Evolutionary conservation across 345 rosid species (phyloP), one percentile per base, ranked within the genome.

Genomic region (Linum lewisii): DNA sequence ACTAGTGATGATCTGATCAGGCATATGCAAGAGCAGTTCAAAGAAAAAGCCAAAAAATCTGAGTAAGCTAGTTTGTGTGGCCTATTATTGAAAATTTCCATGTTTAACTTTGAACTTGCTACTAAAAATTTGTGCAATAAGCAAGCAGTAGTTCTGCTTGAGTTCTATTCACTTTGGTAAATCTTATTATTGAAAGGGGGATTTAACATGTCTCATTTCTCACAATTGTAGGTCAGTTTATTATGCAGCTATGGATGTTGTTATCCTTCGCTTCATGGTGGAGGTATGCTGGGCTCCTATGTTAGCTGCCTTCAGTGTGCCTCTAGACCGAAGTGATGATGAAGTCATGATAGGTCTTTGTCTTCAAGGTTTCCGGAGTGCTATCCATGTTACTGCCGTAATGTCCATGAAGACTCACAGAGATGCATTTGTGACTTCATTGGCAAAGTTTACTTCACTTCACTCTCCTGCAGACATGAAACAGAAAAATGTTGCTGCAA

Each of bases 221-320:
- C 57, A 23, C 60, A 66, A 72, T 69, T 87, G 88, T 75, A 94
- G 99, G 94, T 94, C 99, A 76, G 87, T 79, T 69, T 94, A 87
- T 82, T 90, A 90, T 79, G 96, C 99, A 49, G 99, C 99, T 65
- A 85, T 95, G n/a, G 97, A 94, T 84, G 95, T 84, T 56, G 93
- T 85, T 68, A 83, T 90, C 69, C 90, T 94, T 65, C 78, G 97
- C 72, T 94, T 94, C 81, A 94, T 94, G 99, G 77, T 90, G 66
- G 99, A 94, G 79, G 99, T 78, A 52, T 94, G 99, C 76, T 94
- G 99, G 99, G 99, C 99, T 72, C 97, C 97, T 49, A 90, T 94
- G 99, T 69, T 94, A 84, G 99, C 99, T 64, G 99, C 99, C 71
- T 94, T 94, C 81, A 94, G 99, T 64, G 97, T 94, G 64, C 99